phyloP scores from a whole-genome alignment of 176 grass and related monocot species.

The Ensete glaucum region DNA sequence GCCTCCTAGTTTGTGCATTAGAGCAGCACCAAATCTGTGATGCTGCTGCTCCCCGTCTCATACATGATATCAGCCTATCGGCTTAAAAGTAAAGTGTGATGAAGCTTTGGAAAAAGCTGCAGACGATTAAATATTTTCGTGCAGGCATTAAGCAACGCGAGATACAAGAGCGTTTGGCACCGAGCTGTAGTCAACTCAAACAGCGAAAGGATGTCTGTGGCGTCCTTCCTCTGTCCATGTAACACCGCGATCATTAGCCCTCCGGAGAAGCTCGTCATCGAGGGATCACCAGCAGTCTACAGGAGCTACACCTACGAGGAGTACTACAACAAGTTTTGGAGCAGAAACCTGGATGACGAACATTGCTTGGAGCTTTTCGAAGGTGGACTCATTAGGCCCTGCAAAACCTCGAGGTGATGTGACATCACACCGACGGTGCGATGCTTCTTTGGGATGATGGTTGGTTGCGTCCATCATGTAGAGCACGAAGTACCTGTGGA shows the following conservation, averaged over 20 bases:
- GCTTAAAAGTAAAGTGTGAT: too few relatives aligned
- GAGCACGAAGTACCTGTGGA: too few relatives aligned
- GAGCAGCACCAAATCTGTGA: too few relatives aligned
- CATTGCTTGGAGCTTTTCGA: conserved; percentile 3
- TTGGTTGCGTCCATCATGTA: not conserved
- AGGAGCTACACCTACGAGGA: not conserved
- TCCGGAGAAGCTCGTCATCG: not conserved
- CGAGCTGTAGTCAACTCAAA: not conserved
- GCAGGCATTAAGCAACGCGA: not conserved
- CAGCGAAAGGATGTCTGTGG: not conserved
- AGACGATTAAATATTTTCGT: not conserved
- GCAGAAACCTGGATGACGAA: not conserved
- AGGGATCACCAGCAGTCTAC: not conserved
- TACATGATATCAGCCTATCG: too few relatives aligned
- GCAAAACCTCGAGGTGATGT: not conserved
- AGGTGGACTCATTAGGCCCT: not conserved
- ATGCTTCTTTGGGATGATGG: too few relatives aligned
- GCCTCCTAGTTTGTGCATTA: too few relatives aligned
- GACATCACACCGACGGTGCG: too few relatives aligned
- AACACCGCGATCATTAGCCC: not conserved
- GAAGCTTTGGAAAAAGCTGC: too few relatives aligned
- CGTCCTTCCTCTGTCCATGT: not conserved
- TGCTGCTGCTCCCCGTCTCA: too few relatives aligned
- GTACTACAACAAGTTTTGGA: conserved; percentile 4
- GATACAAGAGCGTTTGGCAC: conserved; percentile 5